Evolutionary conservation across 306 rosid species (phyloP), one percentile per base, ranked within the genome.

Genomic region (Corylus heterophylla): DNA sequence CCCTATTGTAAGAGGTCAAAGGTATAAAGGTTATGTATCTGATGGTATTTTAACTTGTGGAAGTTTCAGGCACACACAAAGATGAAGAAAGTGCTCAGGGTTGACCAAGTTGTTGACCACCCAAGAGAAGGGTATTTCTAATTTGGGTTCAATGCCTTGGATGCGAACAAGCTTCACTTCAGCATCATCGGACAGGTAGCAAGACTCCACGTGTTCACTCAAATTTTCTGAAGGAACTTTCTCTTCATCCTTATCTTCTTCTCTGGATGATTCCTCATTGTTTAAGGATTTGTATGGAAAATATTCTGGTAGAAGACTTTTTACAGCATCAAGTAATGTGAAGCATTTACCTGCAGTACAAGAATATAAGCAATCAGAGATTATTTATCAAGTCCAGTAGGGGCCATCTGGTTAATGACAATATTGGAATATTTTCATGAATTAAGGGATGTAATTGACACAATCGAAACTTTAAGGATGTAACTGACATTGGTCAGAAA

Each of bases 141-240:
- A 79, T 71, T 73, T 88, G n/a, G 98, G 99, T 78, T 93, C 90
- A 85, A 95, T 95, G 73, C 99, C 99, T 93, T 95, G 99, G 85
- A 95, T 88, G 81, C 99, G 93, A 27, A 95, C 85, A 18, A 90
- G 85, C 83, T 87, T 93, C 80, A 92, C 91, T 78, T 88, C 87
- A 4, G 88, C 85, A 79, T 71, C 80, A 73, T 80, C 86, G 14
- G 8, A 55, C n/a, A 80, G 49, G 50, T 35, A 6, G 73, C 73
- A 63, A 68, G 80, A 78, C 73, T 85, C 71, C 2, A 47, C 75
- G 4, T 79, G 76, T 69, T 89, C 86, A 20, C 74, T n/a, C 75
- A 86, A 74, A 76, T 58, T 80, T 83, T 83, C 86, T 11, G 80
- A 67, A 69, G 69, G 22, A 79, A 75, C 82, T 72, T 25, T 77